Evolutionary conservation across 306 rosid genomes (phyloP).

Genomic region (Benincasa hispida): DNA sequence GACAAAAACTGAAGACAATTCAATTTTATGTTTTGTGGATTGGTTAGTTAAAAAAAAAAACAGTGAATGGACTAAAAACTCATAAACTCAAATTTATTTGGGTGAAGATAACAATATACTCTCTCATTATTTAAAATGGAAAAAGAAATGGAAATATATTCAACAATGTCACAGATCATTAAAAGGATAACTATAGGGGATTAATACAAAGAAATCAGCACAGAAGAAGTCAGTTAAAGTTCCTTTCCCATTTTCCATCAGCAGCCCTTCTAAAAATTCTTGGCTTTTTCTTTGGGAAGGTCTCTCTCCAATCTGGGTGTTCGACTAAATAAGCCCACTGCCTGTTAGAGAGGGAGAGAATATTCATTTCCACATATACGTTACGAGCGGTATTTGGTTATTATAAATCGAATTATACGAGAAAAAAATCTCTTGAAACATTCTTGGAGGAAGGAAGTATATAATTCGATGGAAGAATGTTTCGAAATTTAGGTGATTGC

Average conservation of each 20-base stretch:
- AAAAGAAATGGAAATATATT: not conserved
- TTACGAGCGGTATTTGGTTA: not conserved
- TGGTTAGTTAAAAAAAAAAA: no score
- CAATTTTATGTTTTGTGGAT: no score
- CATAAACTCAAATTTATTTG: not conserved
- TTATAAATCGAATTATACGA: not conserved
- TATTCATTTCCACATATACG: not conserved
- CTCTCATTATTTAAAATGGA: not conserved
- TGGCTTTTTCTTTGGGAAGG: constrained; percentile 50
- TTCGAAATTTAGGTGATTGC: not conserved
- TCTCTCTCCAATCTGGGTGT: constrained; percentile 64
- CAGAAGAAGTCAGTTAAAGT: not conserved
- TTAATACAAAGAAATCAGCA: not conserved
- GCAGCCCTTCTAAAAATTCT: constrained; percentile 41
- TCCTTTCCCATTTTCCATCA: constrained; percentile 58
- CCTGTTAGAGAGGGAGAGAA: constrained; percentile 25
- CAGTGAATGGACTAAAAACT: not conserved
- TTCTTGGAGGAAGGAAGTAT: not conserved
- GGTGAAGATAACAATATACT: not conserved
- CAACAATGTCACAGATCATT: not conserved
- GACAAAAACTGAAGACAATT: no score
- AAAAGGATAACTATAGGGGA: not conserved
- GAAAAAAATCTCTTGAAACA: not conserved
- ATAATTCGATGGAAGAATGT: not conserved
- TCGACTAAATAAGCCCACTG: constrained; percentile 49